Base-by-base conservation (phyloP, 2,329 filamentous ascomycete species). In the Nannizziopsis barbatae region DNA sequence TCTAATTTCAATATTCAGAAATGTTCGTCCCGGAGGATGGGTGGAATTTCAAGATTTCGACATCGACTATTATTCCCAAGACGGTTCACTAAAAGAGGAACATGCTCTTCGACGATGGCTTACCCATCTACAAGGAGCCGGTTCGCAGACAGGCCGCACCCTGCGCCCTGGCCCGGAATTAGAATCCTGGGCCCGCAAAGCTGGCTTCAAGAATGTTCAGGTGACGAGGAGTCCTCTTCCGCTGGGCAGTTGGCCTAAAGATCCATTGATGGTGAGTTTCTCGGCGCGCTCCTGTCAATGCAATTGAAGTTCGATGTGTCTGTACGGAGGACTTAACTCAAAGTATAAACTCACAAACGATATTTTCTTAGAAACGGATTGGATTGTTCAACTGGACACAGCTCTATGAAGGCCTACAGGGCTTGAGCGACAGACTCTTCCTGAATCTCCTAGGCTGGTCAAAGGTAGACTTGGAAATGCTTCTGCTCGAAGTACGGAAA, bases 261-360 rank as follows among this genome's bases (percentile, higher is more conserved):
- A 60, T 42, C 53, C 53, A 14, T 51, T 50, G 27, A 40, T 60
- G 39, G 45, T 48, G 42, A 22, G 45, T 31, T 56, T 56, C 61
- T 6, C 58, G 61, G 5, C 65, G 5, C 65, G 70, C 70, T 2
- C 72, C 71, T 50, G 60, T 65, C 15, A 67, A 72, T 33, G 65
- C 73, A 2, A 27, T 27, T 27, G 20, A 48, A 14, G 42, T 51
- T 2, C 4, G 33, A 14, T 65, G 61, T 7, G 4, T 4, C 7
- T 27, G 22, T n/a, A n/a, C n/a, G n/a, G n/a, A n/a, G n/a, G n/a
- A n/a, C 22, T 27, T 27, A 7, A 7, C 22, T 27, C 7, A 7
- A 27, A 27, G 22, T 27, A 3, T 4, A 27, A 27, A 7, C 22
- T 27, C 22, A 27, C 22, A 27, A 27, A 7, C 3, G 7, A 7